A percentile compares a stretch with the other conserved stretches of the same genome.
Conservation (phyloP, 139 green algal species). For the Coelastrella sp. region DNA sequence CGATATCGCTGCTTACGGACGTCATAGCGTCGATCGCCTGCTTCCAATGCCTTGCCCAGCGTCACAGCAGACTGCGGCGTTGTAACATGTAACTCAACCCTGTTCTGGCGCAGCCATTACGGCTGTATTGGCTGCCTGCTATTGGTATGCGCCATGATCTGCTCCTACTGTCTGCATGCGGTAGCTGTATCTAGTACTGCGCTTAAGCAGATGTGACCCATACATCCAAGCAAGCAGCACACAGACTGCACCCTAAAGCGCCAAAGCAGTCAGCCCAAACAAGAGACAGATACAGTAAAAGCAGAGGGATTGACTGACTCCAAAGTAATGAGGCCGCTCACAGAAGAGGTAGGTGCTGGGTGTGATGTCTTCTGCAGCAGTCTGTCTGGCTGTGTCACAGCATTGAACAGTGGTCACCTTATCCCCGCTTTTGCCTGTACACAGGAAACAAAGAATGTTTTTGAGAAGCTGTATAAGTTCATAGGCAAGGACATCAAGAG, state of each 20-base stretch:
- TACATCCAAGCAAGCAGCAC: background rate
- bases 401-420: too few relatives aligned
- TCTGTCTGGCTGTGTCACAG: background rate
- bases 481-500: constrained; percentile 97
- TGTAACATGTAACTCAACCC: too few relatives aligned
- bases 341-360: constrained; percentile 60
- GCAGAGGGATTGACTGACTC: background rate
- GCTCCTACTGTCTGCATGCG: too few relatives aligned
- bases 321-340: constrained; percentile 68
- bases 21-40: too few relatives aligned
- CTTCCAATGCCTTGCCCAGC: too few relatives aligned
- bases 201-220: too few relatives aligned
- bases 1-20: too few relatives aligned
- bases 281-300: too few relatives aligned
- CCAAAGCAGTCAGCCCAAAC: too few relatives aligned
- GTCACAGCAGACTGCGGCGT: background rate
- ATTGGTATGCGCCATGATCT: background rate
- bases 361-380: background rate
- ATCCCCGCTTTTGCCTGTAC: background rate
- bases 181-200: too few relatives aligned
- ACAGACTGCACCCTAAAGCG: background rate
- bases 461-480: constrained; percentile 99
- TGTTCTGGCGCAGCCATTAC: background rate
- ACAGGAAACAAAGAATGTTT: constrained; percentile 94
- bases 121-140: background rate